phyloP scores from a whole-genome alignment of 2,329 filamentous ascomycete genomes.

The Coniochaeta sp. region DNA sequence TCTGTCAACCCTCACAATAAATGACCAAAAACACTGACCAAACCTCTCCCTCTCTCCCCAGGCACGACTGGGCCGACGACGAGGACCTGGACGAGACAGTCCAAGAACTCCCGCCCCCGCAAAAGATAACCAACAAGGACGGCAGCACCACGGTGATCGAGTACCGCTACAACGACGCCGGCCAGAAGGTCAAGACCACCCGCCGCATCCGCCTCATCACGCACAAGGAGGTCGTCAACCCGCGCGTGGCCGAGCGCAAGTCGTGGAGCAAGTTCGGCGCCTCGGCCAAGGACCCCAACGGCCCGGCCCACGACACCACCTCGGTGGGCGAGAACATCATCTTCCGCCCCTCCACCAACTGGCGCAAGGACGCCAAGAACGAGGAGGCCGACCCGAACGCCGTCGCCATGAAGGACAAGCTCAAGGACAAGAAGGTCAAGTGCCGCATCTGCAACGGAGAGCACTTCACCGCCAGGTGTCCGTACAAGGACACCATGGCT shows the following conservation, averaged over 20 bases:
- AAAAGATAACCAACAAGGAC: constrained; percentile 95
- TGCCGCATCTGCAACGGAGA: constrained; percentile 98
- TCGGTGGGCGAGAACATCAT: constrained; percentile 96
- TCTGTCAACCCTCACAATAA: background rate
- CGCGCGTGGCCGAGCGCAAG: constrained; percentile 90
- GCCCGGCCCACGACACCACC: constrained; percentile 83
- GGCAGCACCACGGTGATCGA: constrained; percentile 94
- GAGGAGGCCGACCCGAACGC: constrained; percentile 68
- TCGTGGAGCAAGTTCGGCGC: constrained; percentile 88
- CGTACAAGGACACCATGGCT: constrained; percentile 99
- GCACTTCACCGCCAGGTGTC: constrained; percentile 98
- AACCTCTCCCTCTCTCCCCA: constrained; percentile 11
- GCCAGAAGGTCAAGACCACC: constrained; percentile 95
- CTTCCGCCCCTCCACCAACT: constrained; percentile 88
- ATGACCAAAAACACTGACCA: background rate
- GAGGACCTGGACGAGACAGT: constrained; percentile 72
- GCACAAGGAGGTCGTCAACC: constrained; percentile 91
- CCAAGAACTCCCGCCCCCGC: constrained; percentile 67
- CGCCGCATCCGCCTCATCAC: constrained; percentile 90
- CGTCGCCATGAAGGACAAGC: constrained; percentile 68
- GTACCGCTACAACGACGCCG: constrained; percentile 83
- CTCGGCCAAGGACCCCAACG: constrained; percentile 75
- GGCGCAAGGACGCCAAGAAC: constrained; percentile 79
- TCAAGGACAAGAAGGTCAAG: constrained; percentile 99
- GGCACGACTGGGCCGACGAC: constrained; percentile 90